Conservation (phyloP, 805 yeast genomes). For the Pichia occidentalis region DNA sequence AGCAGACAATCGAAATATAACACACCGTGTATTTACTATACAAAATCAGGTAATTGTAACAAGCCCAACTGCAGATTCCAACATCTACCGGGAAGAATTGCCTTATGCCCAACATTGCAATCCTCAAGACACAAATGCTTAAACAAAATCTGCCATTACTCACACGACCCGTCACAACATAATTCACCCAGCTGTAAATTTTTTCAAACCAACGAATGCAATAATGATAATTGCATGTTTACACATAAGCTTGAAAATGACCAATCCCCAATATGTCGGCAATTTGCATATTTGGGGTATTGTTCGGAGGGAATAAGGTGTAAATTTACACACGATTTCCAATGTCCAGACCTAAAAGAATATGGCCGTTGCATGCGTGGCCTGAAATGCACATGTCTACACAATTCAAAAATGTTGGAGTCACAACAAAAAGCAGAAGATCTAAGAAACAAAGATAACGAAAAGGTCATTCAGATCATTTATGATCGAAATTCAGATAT, state of each 20-base stretch:
- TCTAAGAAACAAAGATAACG: slow-evolving; percentile 28
- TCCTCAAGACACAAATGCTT: slow-evolving; percentile 39
- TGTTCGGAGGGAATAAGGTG: slow-evolving; percentile 59
- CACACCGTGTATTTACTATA: no score
- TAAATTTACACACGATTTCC: slow-evolving; percentile 47
- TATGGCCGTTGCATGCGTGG: slow-evolving; percentile 53
- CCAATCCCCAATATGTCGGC: slow-evolving; percentile 46
- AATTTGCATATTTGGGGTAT: slow-evolving; percentile 62
- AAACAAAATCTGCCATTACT: slow-evolving; percentile 42
- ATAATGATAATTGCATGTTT: slow-evolving; percentile 44
- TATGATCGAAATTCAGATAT: slow-evolving; percentile 8
- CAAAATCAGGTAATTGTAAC: slow-evolving; percentile 40
- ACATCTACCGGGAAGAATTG: slow-evolving; percentile 46
- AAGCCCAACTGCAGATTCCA: slow-evolving; percentile 48
- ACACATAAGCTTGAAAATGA: slow-evolving; percentile 39
- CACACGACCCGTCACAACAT: slow-evolving; percentile 52
- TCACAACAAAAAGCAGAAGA: not conserved
- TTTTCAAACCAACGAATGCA: slow-evolving; percentile 41
- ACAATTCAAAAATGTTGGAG: slow-evolving; percentile 25
- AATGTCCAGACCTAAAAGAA: slow-evolving; percentile 68
- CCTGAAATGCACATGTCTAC: slow-evolving; percentile 45
- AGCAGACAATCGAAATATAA: no score
- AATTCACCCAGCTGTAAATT: slow-evolving; percentile 58
- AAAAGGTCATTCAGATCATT: slow-evolving; percentile 16
- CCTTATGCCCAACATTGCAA: slow-evolving; percentile 45